Evolutionary conservation across 2,329 filamentous ascomycete species (phyloP).

Genomic region (Claviceps sp.): DNA sequence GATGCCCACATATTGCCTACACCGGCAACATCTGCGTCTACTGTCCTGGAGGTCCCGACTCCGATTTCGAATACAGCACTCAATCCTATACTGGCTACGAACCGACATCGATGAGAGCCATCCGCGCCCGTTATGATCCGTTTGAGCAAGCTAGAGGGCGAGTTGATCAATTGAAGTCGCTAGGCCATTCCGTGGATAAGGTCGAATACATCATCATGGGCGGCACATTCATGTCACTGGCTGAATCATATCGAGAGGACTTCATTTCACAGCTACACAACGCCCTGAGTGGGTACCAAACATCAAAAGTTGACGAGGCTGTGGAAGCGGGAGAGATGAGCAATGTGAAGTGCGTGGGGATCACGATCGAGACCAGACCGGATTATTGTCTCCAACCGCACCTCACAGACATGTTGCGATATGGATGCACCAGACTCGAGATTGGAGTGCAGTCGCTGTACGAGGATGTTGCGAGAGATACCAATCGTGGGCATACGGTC

Average conservation of each 20-base stretch:
- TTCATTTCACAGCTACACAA: constrained; percentile 97
- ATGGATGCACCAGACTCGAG: constrained; percentile 88
- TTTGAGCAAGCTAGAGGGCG: constrained; percentile 94
- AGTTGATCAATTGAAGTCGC: constrained; percentile 89
- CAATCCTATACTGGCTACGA: constrained; percentile 99
- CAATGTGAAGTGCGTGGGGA: constrained; percentile 93
- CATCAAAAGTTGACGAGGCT: constrained; percentile 86
- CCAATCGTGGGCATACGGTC: constrained; percentile 92
- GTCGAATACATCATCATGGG: constrained; percentile 99
- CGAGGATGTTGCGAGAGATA: constrained; percentile 95
- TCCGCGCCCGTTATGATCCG: constrained; percentile 90
- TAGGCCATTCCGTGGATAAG: constrained; percentile 96
- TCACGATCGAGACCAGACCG: constrained; percentile 93
- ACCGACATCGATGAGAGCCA: constrained; percentile 95
- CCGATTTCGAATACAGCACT: constrained; percentile 97
- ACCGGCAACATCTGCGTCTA: constrained; percentile 99
- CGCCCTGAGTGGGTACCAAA: constrained; percentile 89
- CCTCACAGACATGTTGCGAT: constrained; percentile 89
- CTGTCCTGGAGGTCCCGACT: constrained; percentile 92
- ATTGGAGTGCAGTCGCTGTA: constrained; percentile 94
- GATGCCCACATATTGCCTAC: constrained; percentile 95
- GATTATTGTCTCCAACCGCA: constrained; percentile 97
- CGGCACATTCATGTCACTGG: constrained; percentile 94
- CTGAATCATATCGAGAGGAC: constrained; percentile 76
- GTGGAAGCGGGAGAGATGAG: constrained; percentile 92